These are phyloP conservation scores for Daldinia sp. DNA, from an alignment of 2,329 filamentous ascomycete species.

Conservation along the genomic window DNA sequence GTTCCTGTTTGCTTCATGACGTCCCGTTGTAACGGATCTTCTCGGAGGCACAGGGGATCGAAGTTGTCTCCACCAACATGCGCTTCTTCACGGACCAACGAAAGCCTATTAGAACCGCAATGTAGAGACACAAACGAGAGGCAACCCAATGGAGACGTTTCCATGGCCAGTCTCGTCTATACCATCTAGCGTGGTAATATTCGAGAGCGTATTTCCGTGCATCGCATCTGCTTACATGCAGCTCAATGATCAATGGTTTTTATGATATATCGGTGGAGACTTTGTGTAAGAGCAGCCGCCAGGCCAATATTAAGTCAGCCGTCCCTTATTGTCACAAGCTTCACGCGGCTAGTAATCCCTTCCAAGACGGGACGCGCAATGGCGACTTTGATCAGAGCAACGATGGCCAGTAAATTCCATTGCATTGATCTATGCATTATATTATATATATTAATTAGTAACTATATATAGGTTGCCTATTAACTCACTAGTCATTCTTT, in stretches of 20 bases:
- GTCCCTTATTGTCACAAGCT: conserved; percentile 18
- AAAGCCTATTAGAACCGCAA: conserved; percentile 13
- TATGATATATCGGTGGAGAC: conserved; percentile 32
- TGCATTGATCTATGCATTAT: conserved; percentile 20
- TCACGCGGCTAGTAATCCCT: conserved; percentile 15
- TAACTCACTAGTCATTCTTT: too few species aligned
- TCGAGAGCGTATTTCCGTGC: conserved; percentile 18
- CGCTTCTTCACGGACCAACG: conserved; percentile 18
- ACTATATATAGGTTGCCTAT: too few species aligned
- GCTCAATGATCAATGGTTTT: conserved; percentile 17
- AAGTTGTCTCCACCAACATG: conserved; percentile 12
- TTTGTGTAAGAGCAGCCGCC: conserved; percentile 41
- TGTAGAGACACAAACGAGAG: conserved; percentile 24
- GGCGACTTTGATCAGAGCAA: conserved; percentile 16
- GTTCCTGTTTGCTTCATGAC: conserved; percentile 6
- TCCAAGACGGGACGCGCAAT: conserved; percentile 21
- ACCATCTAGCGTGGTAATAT: conserved; percentile 23
- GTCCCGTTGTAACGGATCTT: conserved; percentile 10
- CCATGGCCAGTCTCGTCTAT: conserved; percentile 21
- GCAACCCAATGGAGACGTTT: conserved; percentile 24
- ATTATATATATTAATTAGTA: background rate
- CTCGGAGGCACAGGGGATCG: conserved; percentile 12
- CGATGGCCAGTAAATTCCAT: conserved; percentile 33
- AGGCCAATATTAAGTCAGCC: conserved; percentile 25
- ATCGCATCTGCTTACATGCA: conserved; percentile 23